A percentile compares a stretch with the other conserved stretches of the same genome.
Conservation (phyloP, 768 basidiomycete genomes). For the Imleria badia region DNA sequence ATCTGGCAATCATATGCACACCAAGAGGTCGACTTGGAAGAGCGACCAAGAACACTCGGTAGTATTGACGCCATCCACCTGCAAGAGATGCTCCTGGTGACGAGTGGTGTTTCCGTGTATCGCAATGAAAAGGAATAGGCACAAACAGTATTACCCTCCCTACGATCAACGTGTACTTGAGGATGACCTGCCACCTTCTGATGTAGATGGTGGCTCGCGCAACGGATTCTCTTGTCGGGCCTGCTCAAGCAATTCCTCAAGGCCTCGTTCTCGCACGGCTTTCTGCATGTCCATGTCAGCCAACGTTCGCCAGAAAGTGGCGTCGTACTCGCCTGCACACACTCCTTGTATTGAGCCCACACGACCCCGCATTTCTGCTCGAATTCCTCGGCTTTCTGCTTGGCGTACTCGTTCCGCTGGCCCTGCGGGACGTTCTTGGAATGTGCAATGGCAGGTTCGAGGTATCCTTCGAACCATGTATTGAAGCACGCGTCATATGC, state of each 20-base stretch:
- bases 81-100: not conserved
- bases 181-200: constrained; percentile 9
- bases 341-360: constrained; percentile 78
- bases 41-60: too few relatives aligned
- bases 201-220: constrained; percentile 49
- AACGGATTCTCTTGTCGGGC: constrained; percentile 80
- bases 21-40: too few relatives aligned
- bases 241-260: constrained; percentile 74
- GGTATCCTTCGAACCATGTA: constrained; percentile 96
- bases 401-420: constrained; percentile 60
- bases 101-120: not conserved
- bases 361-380: constrained; percentile 80
- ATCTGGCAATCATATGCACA: too few relatives aligned
- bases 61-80: too few relatives aligned
- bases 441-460: constrained; percentile 68
- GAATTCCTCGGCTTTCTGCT: constrained; percentile 84
- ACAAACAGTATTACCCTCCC: not conserved
- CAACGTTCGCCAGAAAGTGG: not conserved
- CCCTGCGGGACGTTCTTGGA: constrained; percentile 40
- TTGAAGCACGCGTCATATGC: constrained; percentile 96
- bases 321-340: constrained; percentile 67
- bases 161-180: constrained; percentile 13
- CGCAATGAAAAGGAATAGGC: not conserved
- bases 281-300: constrained; percentile 43
- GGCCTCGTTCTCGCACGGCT: constrained; percentile 75